A percentile compares a stretch with the other conserved stretches of the same genome.
Conservation (phyloP, 2,329 filamentous ascomycete species). For the Venturia nashicola region DNA sequence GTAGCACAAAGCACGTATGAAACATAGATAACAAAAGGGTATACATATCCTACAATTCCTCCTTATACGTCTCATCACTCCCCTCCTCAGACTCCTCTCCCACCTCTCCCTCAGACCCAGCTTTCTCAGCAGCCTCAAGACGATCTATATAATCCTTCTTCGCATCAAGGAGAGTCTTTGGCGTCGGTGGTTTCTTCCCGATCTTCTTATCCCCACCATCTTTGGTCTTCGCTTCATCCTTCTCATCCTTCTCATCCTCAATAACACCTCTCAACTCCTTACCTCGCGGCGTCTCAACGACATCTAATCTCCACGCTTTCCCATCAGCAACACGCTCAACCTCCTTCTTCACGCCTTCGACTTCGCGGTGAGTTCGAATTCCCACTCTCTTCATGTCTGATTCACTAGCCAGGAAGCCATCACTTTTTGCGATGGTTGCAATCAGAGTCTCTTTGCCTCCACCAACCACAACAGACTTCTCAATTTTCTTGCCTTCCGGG, state of each 20-base stretch:
- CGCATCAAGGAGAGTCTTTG: constrained; percentile 29
- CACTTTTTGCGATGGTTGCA: constrained; percentile 41
- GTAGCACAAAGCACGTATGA: too few species aligned
- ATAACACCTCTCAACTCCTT: constrained; percentile 61
- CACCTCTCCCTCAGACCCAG: constrained; percentile 11
- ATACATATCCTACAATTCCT: constrained; percentile 22
- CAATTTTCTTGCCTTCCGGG: constrained; percentile 41
- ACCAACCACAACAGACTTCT: constrained; percentile 37
- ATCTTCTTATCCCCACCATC: constrained; percentile 23
- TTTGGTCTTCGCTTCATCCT: constrained; percentile 14
- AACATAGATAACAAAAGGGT: not conserved
- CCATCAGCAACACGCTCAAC: constrained; percentile 57
- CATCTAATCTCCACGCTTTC: constrained; percentile 67
- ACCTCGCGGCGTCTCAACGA: constrained; percentile 56
- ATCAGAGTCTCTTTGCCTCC: constrained; percentile 42
- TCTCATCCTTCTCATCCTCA: constrained; percentile 16
- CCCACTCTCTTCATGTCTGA: constrained; percentile 58
- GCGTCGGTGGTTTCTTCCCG: constrained; percentile 1
- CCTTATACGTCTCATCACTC: constrained; percentile 27
- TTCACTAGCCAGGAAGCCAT: constrained; percentile 48
- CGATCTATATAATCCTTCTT: constrained; percentile 28
- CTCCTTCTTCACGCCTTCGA: constrained; percentile 57
- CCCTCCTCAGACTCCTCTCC: constrained; percentile 20
- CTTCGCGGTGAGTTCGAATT: constrained; percentile 46
- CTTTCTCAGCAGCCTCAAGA: not conserved